A percentile compares a stretch with the other conserved stretches of the same genome.
phyloP scores from a whole-genome alignment of 257 asterid genomes.

The Nicotiana knightiana region DNA sequence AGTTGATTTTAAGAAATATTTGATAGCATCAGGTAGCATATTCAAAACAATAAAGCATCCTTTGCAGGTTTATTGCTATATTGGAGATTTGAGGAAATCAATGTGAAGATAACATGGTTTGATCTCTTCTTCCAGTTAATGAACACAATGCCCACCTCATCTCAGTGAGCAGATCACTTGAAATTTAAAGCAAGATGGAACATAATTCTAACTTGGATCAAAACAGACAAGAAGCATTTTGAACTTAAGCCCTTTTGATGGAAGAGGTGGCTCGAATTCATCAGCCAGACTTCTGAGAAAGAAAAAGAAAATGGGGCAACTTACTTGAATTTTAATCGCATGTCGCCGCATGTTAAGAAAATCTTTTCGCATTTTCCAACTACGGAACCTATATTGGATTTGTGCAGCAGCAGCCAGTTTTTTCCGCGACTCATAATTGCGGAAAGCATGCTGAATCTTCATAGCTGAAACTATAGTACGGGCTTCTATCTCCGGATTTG shows the following conservation, averaged over 20 bases:
- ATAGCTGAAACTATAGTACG: conserved; percentile 82
- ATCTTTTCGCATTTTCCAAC: conserved; percentile 83
- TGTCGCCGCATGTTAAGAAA: conserved; percentile 85
- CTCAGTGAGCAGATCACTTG: not conserved
- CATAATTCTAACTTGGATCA: not conserved
- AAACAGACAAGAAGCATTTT: not conserved
- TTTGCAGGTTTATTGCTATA: not conserved
- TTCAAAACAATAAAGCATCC: not conserved
- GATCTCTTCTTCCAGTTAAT: not conserved
- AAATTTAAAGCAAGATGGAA: not conserved
- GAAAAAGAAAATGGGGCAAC: conserved; percentile 7
- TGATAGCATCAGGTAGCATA: not conserved
- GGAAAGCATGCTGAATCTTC: conserved; percentile 97
- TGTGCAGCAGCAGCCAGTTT: conserved; percentile 80
- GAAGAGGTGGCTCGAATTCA: not conserved
- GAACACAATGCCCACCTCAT: conserved; percentile 1
- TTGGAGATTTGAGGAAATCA: not conserved
- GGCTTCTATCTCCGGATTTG: conserved; percentile 80
- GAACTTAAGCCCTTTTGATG: not conserved
- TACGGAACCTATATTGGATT: conserved; percentile 77
- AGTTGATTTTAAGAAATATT: no score
- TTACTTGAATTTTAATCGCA: conserved; percentile 79
- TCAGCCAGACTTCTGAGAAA: not conserved
- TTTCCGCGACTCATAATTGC: conserved; percentile 59
- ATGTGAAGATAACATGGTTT: not conserved